Base-by-base conservation (phyloP, 805 yeast species). In the Barnettozyma salicaria region DNA sequence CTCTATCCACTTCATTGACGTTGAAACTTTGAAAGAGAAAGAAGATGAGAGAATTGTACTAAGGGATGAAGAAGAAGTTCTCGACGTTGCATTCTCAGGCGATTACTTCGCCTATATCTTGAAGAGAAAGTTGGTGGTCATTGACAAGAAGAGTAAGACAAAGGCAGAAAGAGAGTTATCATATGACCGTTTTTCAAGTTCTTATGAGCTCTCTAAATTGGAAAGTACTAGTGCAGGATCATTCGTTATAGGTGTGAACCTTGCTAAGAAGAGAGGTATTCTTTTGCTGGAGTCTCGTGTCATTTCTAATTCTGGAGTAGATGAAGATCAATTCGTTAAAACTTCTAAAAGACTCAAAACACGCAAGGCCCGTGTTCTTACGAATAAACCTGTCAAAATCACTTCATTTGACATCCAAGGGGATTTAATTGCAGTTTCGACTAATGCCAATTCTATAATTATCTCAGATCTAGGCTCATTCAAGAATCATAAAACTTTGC, bases 1-100 rank as follows among this genome's bases (percentile, higher is more conserved):
- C 0, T 60, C 70, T 5, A 64, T 85, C 14, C 74, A 74, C 50
- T 62, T 82, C 16, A 71, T 86, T 42, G 74, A 79, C 44, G 70
- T 73, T 6, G 70, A 66, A 6, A 63, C 72, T 19, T 61, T 85
- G 40, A 74, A 71, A 32, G 71, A 73, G 40, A 68, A 65, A 29
- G 69, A n/a, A n/a, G n/a, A n/a, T n/a, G n/a, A 66, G 48, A 72
- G 67, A 44, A 67, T 72, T 39, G 74, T 66, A 39, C 70, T 87
- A 1, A 65, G 65, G 13, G 61, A 49, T 6, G 67, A 67, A 13
- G 55, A 43, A 16, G 77, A 73, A 34, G 73, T 74, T 5, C 76
- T 70, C 45, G 96, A 87, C 54, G 63, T 84, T 43, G 70, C 75
- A 33, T 70, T 86, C 47, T 74, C 80, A 30, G 80, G 81, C 3